Percentiles rank a stretch among this genome's conserved stretches.
Evolutionary conservation across 495 filamentous ascomycete genomes (phyloP).

Genomic region (Bryoglossum gracile): DNA sequence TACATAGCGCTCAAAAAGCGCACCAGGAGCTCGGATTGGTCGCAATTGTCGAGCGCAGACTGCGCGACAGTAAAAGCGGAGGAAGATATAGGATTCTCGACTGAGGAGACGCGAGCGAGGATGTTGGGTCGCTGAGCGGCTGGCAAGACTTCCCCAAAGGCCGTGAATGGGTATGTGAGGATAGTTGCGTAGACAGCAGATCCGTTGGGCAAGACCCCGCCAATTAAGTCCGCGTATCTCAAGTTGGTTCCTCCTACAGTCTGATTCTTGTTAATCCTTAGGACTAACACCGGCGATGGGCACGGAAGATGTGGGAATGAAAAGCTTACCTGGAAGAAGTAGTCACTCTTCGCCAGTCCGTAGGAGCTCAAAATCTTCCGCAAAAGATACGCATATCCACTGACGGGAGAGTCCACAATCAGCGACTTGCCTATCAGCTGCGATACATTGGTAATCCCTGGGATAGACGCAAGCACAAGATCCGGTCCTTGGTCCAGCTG

Average conservation of each 20-base stretch:
- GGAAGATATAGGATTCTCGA: constrained; percentile 24
- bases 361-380: constrained; percentile 23
- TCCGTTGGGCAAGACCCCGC: constrained; percentile 24
- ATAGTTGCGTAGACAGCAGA: constrained; percentile 28
- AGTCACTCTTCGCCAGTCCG: constrained; percentile 21
- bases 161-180: constrained; percentile 26
- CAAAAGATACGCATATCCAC: constrained; percentile 26
- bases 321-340: constrained; percentile 23
- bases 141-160: constrained; percentile 10
- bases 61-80: constrained; percentile 24
- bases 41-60: constrained; percentile 8
- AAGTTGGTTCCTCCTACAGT: constrained; percentile 24
- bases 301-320: not conserved
- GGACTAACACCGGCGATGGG: too few relatives aligned
- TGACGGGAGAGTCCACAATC: constrained; percentile 27
- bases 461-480: constrained; percentile 21
- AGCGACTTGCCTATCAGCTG: constrained; percentile 23
- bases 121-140: constrained; percentile 20
- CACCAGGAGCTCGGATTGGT: constrained; percentile 9
- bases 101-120: constrained; percentile 22
- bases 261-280: constrained; percentile 9
- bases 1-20: constrained; percentile 29
- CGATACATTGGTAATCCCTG: constrained; percentile 24
- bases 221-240: constrained; percentile 23
- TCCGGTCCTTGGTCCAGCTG: constrained; percentile 27